These are phyloP conservation scores for Paracoccidioides brasiliensis DNA, from an alignment of 2,329 filamentous ascomycete species.

Conservation along the genomic window DNA sequence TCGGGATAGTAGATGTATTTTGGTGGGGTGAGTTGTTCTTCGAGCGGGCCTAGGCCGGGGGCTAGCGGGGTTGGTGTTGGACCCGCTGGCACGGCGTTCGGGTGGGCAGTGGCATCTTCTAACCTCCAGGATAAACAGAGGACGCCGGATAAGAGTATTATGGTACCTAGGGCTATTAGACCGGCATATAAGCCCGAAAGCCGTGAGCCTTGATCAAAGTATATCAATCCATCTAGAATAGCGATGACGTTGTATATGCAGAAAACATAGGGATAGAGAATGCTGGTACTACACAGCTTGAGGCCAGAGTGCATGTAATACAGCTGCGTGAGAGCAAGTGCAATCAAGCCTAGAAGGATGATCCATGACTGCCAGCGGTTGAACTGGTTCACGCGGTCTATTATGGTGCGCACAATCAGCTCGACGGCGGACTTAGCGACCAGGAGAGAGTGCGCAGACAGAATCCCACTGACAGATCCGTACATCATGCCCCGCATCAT, in stretches of 20 bases:
- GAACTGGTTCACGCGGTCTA: conserved; percentile 85
- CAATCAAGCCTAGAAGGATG: conserved; percentile 68
- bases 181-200: conserved; percentile 60
- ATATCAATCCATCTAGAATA: conserved; percentile 92
- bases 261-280: conserved; percentile 93
- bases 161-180: conserved; percentile 68
- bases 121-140: conserved; percentile 88
- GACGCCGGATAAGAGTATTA: conserved; percentile 74
- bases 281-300: conserved; percentile 87
- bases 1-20: conserved; percentile 13
- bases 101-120: conserved; percentile 44
- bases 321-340: conserved; percentile 73
- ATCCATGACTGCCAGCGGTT: conserved; percentile 90
- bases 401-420: conserved; percentile 71
- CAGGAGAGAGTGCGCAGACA: conserved; percentile 85
- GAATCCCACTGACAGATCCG: conserved; percentile 77
- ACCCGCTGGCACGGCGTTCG: conserved; percentile 32
- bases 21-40: conserved; percentile 32
- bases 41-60: conserved; percentile 69
- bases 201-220: conserved; percentile 78
- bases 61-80: conserved; percentile 54
- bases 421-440: conserved; percentile 96
- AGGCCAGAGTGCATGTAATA: conserved; percentile 92
- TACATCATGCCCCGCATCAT: conserved; percentile 74
- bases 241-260: conserved; percentile 99